Base-by-base conservation (phyloP, 495 filamentous ascomycete genomes). In the Podospora anserina region DNA sequence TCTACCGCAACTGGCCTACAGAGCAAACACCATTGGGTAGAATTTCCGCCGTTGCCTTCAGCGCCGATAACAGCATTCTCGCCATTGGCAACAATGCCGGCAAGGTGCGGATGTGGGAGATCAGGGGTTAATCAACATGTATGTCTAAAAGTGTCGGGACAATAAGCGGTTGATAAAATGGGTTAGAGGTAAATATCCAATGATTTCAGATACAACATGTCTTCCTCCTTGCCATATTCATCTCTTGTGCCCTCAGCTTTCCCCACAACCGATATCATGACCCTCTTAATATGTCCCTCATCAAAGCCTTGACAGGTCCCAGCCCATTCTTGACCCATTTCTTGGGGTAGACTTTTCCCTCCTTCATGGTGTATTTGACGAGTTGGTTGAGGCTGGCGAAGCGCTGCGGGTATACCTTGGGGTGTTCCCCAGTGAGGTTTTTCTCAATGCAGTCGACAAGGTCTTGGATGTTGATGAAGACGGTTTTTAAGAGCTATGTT, bases 1-100 rank as follows among this genome's bases (percentile, higher is more conserved):
- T 97, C 18, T 99, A 95, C 83, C 88, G 87, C 73, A 98, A 99
- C 79, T 99, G 95, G 95, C 95, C 95, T 23, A 99, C 95, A 55
- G 85, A 86, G 54, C 87, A 89, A 77, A 99, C 95, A 65, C 94
- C 96, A 11, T 75, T 99, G 68, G 96, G 96, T 0, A 84, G 92
- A 39, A 88, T 98, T 64, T 91, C 90, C 3, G 85, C 88, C 1
- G 88, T 97, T 59, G 90, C 92, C 20, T 93, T 94, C 72, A 87
- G 85, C n/a, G 86, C 86, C 6, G 79, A 81, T 63, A 89, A 87
- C 34, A 86, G 91, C 72, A 81, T 93, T 71, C 74, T 97, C 65
- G 92, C 91, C 5, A 89, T 97, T 26, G 94, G 85, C 28, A 97
- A 94, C 76, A 94, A 99, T 76, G 82, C 85, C 66, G 95, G 95